Conservation (phyloP, 495 filamentous ascomycete species). For the Trypethelium eluteriae region DNA sequence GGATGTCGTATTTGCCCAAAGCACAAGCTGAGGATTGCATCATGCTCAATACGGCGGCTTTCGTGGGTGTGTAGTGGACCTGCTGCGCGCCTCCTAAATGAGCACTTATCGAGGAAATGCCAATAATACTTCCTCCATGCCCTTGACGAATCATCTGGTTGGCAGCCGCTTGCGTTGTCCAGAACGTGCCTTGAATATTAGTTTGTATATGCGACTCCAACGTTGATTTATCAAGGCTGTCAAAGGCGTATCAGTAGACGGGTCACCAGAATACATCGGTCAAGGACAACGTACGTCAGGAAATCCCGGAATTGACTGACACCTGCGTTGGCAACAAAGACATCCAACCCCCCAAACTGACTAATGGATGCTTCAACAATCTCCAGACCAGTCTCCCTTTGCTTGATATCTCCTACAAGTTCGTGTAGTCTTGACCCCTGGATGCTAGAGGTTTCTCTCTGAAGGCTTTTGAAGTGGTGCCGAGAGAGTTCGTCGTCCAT, state of each 20-base stretch:
- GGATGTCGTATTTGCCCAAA: constrained; percentile 66
- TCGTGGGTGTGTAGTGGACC: constrained; percentile 71
- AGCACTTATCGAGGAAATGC: constrained; percentile 64
- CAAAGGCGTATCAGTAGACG: neutral
- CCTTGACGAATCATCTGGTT: constrained; percentile 52
- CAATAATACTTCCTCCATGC: constrained; percentile 50
- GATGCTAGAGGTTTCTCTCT: neutral
- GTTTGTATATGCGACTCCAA: constrained; percentile 46
- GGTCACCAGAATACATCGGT: neutral
- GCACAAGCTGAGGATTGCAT: constrained; percentile 69
- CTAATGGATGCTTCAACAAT: constrained; percentile 8
- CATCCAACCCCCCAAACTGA: neutral
- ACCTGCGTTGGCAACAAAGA: neutral
- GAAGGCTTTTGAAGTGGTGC: neutral
- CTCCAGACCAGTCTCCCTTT: neutral
- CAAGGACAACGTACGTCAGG: neutral
- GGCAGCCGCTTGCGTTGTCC: constrained; percentile 57
- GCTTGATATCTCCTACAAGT: neutral
- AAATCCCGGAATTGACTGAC: neutral
- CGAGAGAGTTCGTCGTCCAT: neutral
- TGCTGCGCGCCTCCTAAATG: constrained; percentile 50
- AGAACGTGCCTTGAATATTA: constrained; percentile 66
- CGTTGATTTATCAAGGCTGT: neutral
- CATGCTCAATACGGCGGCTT: constrained; percentile 69
- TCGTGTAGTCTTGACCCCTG: neutral